phyloP scores from a whole-genome alignment of 75 land plant genomes.

The Cryptomeria japonica region DNA sequence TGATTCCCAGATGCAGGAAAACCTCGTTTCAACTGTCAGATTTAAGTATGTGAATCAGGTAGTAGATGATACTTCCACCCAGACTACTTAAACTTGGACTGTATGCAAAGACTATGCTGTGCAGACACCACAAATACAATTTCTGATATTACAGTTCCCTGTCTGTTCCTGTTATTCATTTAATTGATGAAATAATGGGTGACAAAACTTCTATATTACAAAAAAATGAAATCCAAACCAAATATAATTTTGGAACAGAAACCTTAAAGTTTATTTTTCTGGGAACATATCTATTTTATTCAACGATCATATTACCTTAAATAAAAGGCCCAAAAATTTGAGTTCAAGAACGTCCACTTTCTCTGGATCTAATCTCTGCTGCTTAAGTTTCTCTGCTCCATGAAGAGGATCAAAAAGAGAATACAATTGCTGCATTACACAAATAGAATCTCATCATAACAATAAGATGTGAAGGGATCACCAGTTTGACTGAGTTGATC shows the following conservation, averaged over 20 bases:
- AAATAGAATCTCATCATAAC: not conserved
- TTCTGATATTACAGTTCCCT: not conserved
- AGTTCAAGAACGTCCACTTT: constrained; percentile 81
- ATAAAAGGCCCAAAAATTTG: constrained; percentile 67
- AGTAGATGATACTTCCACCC: not conserved
- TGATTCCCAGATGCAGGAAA: not conserved
- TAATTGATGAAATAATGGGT: not conserved
- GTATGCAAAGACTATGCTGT: not conserved
- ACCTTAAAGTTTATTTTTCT: not conserved
- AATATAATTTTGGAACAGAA: not conserved
- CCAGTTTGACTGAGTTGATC: constrained; percentile 2
- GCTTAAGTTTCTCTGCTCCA: constrained; percentile 75
- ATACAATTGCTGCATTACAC: constrained; percentile 76
- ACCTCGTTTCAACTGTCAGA: not conserved
- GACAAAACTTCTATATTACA: not conserved
- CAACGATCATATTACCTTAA: constrained; percentile 51
- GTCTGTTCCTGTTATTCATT: not conserved
- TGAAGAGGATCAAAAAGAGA: constrained; percentile 90
- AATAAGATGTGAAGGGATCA: not conserved
- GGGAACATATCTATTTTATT: not conserved
- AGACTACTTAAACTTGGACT: not conserved
- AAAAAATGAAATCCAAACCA: not conserved
- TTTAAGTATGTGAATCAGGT: not conserved
- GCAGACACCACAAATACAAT: not conserved
- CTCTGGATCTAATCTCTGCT: constrained; percentile 55